A percentile compares a stretch with the other conserved stretches of the same genome.
Conservation (phyloP, 1,284 basidiomycete genomes). For the Malassezia equina region DNA sequence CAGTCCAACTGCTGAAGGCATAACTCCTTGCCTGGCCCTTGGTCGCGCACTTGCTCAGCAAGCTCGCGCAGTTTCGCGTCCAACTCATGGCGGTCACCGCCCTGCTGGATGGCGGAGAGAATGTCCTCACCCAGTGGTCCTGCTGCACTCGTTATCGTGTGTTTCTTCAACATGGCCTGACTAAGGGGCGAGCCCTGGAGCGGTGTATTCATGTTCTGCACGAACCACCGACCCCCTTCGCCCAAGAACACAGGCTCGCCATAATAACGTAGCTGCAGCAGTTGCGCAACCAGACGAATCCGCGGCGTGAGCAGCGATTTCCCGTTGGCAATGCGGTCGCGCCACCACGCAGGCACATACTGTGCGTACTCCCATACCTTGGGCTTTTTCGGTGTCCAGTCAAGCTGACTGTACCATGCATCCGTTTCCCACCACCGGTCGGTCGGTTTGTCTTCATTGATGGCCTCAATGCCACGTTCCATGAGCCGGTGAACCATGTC, state of each 20-base stretch:
- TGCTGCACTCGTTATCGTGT: slow-evolving; percentile 17
- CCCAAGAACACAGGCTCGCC: slow-evolving; percentile 20
- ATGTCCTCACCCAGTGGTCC: slow-evolving; percentile 10
- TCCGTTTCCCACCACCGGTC: slow-evolving; percentile 59
- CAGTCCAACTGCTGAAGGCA: slow-evolving; percentile 35
- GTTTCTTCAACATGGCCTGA: slow-evolving; percentile 20
- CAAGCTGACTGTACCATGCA: slow-evolving; percentile 79
- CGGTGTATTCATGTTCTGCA: background rate
- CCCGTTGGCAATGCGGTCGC: slow-evolving; percentile 24
- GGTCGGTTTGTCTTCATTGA: slow-evolving; percentile 14
- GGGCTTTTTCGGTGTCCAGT: slow-evolving; percentile 84
- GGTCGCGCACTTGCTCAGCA: slow-evolving; percentile 18
- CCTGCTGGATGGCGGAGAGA: slow-evolving; percentile 10
- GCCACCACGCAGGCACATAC: slow-evolving; percentile 31
- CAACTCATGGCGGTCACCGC: slow-evolving; percentile 3
- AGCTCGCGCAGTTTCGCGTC: slow-evolving; percentile 16
- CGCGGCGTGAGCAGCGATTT: slow-evolving; percentile 19
- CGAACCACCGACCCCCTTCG: slow-evolving; percentile 5
- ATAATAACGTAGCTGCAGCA: slow-evolving; percentile 24
- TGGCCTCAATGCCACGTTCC: slow-evolving; percentile 21
- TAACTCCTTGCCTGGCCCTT: slow-evolving; percentile 13
- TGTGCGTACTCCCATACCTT: background rate
- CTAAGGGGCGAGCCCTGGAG: slow-evolving; percentile 24
- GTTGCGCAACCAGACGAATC: slow-evolving; percentile 22
- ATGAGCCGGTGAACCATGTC: slow-evolving; percentile 59